Base-by-base conservation (phyloP, 352 stramenopile genomes). In the Thalassiosira exigua region DNA sequence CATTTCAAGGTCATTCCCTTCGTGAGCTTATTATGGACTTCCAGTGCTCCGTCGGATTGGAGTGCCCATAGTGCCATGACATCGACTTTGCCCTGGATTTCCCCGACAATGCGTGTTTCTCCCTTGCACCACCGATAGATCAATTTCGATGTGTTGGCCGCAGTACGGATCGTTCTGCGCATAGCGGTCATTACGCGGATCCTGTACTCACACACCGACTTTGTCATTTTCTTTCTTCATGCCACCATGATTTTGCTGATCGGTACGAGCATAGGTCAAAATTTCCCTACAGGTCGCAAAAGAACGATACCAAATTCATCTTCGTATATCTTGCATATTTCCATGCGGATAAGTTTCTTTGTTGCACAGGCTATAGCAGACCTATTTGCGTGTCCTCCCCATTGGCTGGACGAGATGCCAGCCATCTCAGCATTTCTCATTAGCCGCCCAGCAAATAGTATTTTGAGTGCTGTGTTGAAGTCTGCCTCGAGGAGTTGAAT, bases 401-500 rank as follows among this genome's bases (percentile, higher is more conserved):
- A 56, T 39, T 68, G 59, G 7, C 41, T 24, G 1, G 30, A 9
- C 36, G 29, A 46, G 9, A 61, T 1, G 22, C 22, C 12, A 4
- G n/a, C 70, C 29, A 17, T 39, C 39, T 62, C 78, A 1, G 27
- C 41, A 41, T 75, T 72, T 0, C n/a, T 24, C 3, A 29, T 41
- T 2, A 64, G 46, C 22, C 67, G 39, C 46, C 19, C 68, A 7
- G 46, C 44, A 59, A 59, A 59, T 19, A 69, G 59, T 7, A 73
- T 3, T 41, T 62, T 71, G 4, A 81, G 26, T 12, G 58, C 30
- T 12, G 46, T 54, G 29, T 72, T 75, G 52, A 75, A 80, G 27
- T 82, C 78, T 1, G 72, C 60, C 58, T 79, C 70, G 33, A 79
- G 48, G n/a, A 86, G 26, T 19, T 75, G 59, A 24, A 86, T 86